A percentile compares a stretch with the other conserved stretches of the same genome.
Conservation (phyloP, 1,139 yeast species). For the Hyphopichia wangnamkhiaoensis region DNA sequence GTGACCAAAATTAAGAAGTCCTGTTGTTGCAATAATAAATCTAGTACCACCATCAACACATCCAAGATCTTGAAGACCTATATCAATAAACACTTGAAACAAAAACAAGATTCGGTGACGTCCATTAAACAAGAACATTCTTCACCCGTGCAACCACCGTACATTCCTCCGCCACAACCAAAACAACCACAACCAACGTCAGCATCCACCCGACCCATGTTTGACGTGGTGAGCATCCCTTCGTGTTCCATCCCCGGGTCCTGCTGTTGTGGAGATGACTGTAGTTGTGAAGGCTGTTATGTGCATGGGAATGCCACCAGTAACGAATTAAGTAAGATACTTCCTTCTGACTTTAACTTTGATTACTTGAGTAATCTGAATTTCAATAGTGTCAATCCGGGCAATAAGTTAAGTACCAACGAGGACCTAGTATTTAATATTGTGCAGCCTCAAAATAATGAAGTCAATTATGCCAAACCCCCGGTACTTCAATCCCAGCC, state of each 20-base stretch:
- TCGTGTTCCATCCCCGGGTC: slow-evolving; percentile 52
- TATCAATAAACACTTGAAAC: slow-evolving; percentile 26
- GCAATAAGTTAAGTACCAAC: background rate
- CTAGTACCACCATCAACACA: slow-evolving; percentile 27
- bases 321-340: slow-evolving; percentile 11
- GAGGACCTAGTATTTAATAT: slow-evolving; percentile 11
- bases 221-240: slow-evolving; percentile 31
- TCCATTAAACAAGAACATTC: too few species aligned
- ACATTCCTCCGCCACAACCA: slow-evolving; percentile 6
- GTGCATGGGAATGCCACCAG: slow-evolving; percentile 37
- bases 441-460: background rate
- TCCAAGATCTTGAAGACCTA: slow-evolving; percentile 40
- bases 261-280: slow-evolving; percentile 49
- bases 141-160: too few species aligned
- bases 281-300: slow-evolving; percentile 50
- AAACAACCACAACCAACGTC: slow-evolving; percentile 3
- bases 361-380: slow-evolving; percentile 8
- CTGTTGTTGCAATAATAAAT: slow-evolving; percentile 32
- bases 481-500: background rate
- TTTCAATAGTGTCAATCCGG: too few species aligned
- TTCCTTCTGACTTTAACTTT: slow-evolving; percentile 8
- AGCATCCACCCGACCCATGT: slow-evolving; percentile 7
- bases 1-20: slow-evolving; percentile 20
- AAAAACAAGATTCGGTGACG: too few species aligned
- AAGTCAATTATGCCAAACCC: background rate